Percentiles rank a stretch among this genome's conserved stretches.
phyloP scores from a whole-genome alignment of 176 grass and related monocot species.

The Oryza officinalis region DNA sequence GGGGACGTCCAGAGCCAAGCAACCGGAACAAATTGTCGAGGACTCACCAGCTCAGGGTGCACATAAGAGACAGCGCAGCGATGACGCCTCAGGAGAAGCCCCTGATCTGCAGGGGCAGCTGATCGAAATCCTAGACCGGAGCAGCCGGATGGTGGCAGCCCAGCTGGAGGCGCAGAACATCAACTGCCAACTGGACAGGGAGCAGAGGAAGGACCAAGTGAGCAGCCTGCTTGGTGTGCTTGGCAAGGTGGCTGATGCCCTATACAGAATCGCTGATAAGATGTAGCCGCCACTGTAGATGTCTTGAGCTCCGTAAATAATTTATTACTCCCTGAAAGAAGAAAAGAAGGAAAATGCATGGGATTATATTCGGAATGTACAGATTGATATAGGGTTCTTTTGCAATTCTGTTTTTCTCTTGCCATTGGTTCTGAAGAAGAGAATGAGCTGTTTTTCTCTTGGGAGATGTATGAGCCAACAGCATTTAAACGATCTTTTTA shows the following conservation, averaged over 20 bases:
- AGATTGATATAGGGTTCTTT: slow-evolving; percentile 42
- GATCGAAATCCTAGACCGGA: slow-evolving; percentile 69
- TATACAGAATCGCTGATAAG: slow-evolving; percentile 93
- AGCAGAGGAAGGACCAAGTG: slow-evolving; percentile 85
- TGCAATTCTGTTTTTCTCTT: slow-evolving; percentile 26
- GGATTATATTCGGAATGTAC: slow-evolving; percentile 33
- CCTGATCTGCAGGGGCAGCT: slow-evolving; percentile 48
- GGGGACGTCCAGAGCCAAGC: slow-evolving; percentile 73
- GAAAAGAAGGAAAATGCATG: background rate
- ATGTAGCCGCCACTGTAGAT: slow-evolving; percentile 49
- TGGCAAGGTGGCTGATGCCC: slow-evolving; percentile 87
- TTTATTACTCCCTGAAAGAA: slow-evolving; percentile 1
- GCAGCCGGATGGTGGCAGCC: slow-evolving; percentile 55
- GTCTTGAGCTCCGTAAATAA: slow-evolving; percentile 42
- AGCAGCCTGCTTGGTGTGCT: slow-evolving; percentile 72
- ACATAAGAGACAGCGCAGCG: slow-evolving; percentile 60
- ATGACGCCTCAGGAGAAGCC: slow-evolving; percentile 13
- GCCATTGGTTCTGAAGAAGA: slow-evolving; percentile 34
- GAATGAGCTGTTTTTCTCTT: slow-evolving; percentile 20
- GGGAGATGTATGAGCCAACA: slow-evolving; percentile 7
- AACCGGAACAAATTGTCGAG: slow-evolving; percentile 38
- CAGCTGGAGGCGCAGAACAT: slow-evolving; percentile 85
- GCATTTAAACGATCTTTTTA: slow-evolving; percentile 10
- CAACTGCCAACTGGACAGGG: slow-evolving; percentile 87
- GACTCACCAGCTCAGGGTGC: slow-evolving; percentile 42